phyloP scores from a whole-genome alignment of 177 flowering plant species.

The Telopea speciosissima region DNA sequence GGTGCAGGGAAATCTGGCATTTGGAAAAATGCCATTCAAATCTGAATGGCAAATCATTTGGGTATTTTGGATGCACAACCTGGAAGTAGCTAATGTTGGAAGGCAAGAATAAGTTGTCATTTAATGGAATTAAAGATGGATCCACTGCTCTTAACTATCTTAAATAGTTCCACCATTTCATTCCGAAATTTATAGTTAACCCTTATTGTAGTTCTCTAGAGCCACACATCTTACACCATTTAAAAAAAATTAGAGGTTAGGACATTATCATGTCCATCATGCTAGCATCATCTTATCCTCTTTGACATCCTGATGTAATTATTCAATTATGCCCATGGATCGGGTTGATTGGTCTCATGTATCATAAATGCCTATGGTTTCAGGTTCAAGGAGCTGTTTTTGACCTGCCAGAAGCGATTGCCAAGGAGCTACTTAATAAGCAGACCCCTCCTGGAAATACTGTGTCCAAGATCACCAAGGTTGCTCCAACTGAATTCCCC shows the following conservation, averaged over 20 bases:
- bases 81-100: not conserved
- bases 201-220: not conserved
- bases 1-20: not conserved
- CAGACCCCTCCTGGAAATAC: conserved; percentile 73
- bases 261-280: not conserved
- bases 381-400: conserved; percentile 98
- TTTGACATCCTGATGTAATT: not conserved
- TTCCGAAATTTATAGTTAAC: not conserved
- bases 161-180: not conserved
- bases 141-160: not conserved
- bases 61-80: not conserved
- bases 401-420: conserved; percentile 97
- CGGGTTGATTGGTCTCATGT: not conserved
- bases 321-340: not conserved
- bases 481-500: conserved; percentile 12
- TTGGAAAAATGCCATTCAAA: not conserved
- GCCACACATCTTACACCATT: not conserved
- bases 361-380: not conserved
- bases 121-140: not conserved
- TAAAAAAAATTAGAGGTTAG: not conserved
- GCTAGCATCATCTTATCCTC: not conserved
- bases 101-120: not conserved
- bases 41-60: not conserved
- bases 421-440: conserved; percentile 68
- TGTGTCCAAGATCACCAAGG: conserved; percentile 75